Percentiles rank a stretch among this genome's conserved stretches.
phyloP scores from a whole-genome alignment of 345 rosid genomes.

The Ricinus communis region DNA sequence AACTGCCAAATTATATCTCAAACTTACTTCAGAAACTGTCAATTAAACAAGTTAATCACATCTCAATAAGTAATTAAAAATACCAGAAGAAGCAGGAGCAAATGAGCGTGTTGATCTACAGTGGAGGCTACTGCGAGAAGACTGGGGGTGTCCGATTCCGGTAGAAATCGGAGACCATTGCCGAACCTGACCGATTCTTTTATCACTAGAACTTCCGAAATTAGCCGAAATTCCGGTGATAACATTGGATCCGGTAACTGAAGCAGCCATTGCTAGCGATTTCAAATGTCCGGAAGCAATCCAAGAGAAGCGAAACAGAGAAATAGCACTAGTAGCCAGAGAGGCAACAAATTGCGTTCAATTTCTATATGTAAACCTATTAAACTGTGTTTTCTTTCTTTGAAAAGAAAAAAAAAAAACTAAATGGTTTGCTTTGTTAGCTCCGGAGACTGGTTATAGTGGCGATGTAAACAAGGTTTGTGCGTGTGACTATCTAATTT shows the following conservation, averaged over 20 bases:
- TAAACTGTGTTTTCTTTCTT: not conserved
- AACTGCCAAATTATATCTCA: not conserved
- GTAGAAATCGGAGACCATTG: constrained; percentile 48
- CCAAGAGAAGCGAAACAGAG: constrained; percentile 19
- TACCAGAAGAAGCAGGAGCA: constrained; percentile 59
- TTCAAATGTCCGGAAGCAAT: constrained; percentile 30
- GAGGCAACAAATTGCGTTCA: not conserved
- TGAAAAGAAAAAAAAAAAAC: too few relatives aligned
- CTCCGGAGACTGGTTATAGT: constrained; percentile 26
- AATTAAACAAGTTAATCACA: not conserved
- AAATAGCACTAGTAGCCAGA: constrained; percentile 55
- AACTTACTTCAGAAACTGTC: not conserved
- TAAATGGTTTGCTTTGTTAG: constrained; percentile 45
- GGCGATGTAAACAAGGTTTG: constrained; percentile 41
- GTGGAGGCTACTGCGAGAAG: constrained; percentile 41
- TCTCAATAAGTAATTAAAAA: not conserved
- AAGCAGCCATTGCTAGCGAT: constrained; percentile 50
- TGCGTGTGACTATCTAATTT: too few relatives aligned
- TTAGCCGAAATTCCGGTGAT: constrained; percentile 29
- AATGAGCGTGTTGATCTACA: constrained; percentile 43
- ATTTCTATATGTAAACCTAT: too few relatives aligned
- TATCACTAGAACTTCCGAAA: constrained; percentile 31
- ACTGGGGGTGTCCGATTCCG: constrained; percentile 33
- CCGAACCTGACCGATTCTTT: constrained; percentile 37
- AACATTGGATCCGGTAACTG: constrained; percentile 50